Conservation (phyloP, 1,284 basidiomycete genomes). For the Apiotrichum veenhuisii region DNA sequence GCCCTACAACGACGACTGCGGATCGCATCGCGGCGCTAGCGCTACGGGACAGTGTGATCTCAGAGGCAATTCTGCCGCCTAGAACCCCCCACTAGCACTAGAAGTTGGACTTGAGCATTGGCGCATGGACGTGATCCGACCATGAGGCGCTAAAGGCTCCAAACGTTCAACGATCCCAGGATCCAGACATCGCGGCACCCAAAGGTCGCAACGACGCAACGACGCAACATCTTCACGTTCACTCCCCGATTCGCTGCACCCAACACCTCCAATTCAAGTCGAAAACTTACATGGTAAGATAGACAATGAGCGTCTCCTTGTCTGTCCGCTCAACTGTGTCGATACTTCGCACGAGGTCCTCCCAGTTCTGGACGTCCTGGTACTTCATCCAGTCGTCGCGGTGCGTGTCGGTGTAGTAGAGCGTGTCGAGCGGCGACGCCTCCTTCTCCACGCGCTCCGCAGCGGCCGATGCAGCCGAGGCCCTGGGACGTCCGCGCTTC, state of each 20-base stretch:
- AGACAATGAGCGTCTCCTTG: slow-evolving; percentile 32
- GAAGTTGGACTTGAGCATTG: too few species aligned
- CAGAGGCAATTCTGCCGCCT: too few species aligned
- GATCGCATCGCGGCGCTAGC: too few species aligned
- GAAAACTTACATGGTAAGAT: slow-evolving; percentile 44
- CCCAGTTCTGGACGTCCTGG: slow-evolving; percentile 41
- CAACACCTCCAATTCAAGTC: neutral
- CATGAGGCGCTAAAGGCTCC: too few species aligned
- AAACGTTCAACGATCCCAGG: too few species aligned
- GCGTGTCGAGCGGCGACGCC: slow-evolving; percentile 32
- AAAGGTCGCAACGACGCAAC: neutral
- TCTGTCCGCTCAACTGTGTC: slow-evolving; percentile 40
- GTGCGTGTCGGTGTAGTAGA: slow-evolving; percentile 49
- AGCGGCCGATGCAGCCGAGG: neutral
- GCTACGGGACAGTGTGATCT: too few species aligned
- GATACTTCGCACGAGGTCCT: slow-evolving; percentile 36
- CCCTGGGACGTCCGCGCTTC: slow-evolving; percentile 8
- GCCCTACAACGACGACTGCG: neutral
- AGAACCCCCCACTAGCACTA: too few species aligned
- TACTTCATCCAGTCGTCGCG: slow-evolving; percentile 35
- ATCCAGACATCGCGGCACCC: too few species aligned
- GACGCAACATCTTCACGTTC: too few species aligned
- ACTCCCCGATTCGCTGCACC: too few species aligned
- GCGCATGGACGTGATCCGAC: too few species aligned
- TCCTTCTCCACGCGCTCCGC: neutral